Base-by-base conservation (phyloP, 2,329 filamentous ascomycete species). In the Paecilomyces fulvus region DNA sequence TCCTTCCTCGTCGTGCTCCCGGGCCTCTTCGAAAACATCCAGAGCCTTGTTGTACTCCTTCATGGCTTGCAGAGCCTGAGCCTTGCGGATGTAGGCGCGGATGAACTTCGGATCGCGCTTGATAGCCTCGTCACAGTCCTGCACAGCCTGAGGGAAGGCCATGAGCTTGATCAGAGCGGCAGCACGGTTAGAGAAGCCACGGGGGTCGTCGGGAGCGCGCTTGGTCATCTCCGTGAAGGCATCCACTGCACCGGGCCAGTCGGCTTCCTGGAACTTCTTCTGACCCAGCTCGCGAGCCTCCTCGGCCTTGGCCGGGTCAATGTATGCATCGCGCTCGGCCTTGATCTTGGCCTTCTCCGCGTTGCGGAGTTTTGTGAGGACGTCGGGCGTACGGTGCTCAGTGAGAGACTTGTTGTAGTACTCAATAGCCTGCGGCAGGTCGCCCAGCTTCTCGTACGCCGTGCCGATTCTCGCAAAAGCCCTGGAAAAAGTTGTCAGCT, bases 201-300 rank as follows among this genome's bases (percentile, higher is more conserved):
- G 87, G 46, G 94, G 87, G 70, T 99, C 94, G 0, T 95, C 83
- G 5, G 95, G 94, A 0, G 90, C 88, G 57, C 94, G 91, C 83
- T 96, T 96, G 75, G 88, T 88, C 92, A 97, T 96, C 79, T 99
- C 94, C 1, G 81, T 84, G 79, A 99, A 99, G 0, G 92, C 90
- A 49, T 90, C 91, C 28, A 99, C 92, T 9, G 94, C 94, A 54
- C 84, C 94, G 10, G 94, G 92, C 89, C 92, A 97, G 75, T 99
- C 92, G 30, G 83, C 87, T 67, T 91, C 90, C 81, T 97, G 97
- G 83, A 99, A 99, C 76, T 95, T 95, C 74, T 89, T 84, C 77
- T 96, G 96, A 49, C 94, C 94, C 58, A 95, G 85, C 73, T 96
- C 90, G 64, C 94, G 91, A 12, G 94, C 92, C 79, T 96, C 89